These are phyloP conservation scores for Sclerotinia glacialis DNA, from an alignment of 2,329 filamentous ascomycete genomes.

Conservation along the genomic window DNA sequence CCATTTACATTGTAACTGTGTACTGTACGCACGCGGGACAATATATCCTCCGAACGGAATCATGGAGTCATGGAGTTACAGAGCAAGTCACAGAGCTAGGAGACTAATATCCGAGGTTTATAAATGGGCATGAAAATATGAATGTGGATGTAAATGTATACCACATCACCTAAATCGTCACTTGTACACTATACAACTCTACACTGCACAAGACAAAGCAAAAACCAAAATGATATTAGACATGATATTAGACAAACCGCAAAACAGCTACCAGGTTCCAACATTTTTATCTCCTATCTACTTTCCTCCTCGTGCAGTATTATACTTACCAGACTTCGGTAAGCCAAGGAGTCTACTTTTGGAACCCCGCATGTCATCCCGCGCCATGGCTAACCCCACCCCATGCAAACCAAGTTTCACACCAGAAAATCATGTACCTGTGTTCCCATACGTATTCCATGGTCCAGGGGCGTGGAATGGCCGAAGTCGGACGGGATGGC, in stretches of 20 bases:
- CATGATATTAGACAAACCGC: too few relatives aligned
- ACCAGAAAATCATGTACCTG: background rate
- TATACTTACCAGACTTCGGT: background rate
- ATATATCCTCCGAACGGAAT: slow-evolving; percentile 1
- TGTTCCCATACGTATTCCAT: background rate
- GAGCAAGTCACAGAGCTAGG: background rate
- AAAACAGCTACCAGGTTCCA: background rate
- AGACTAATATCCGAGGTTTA: background rate
- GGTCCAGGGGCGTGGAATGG: slow-evolving; percentile 1
- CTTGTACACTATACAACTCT: background rate
- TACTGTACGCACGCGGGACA: background rate
- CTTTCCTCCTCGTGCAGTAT: slow-evolving; percentile 1
- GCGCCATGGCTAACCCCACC: background rate
- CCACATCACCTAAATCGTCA: background rate
- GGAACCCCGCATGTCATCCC: background rate
- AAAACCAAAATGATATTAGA: background rate
- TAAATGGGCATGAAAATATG: background rate
- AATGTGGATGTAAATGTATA: background rate
- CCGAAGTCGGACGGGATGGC: slow-evolving; percentile 3
- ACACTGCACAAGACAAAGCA: background rate
- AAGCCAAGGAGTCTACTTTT: background rate
- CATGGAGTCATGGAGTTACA: background rate
- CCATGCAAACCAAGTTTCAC: slow-evolving; percentile 5
- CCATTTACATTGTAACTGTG: background rate
- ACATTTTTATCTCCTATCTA: background rate